Conservation (phyloP, 1,284 basidiomycete genomes). For the Fomitopsis palustris region DNA sequence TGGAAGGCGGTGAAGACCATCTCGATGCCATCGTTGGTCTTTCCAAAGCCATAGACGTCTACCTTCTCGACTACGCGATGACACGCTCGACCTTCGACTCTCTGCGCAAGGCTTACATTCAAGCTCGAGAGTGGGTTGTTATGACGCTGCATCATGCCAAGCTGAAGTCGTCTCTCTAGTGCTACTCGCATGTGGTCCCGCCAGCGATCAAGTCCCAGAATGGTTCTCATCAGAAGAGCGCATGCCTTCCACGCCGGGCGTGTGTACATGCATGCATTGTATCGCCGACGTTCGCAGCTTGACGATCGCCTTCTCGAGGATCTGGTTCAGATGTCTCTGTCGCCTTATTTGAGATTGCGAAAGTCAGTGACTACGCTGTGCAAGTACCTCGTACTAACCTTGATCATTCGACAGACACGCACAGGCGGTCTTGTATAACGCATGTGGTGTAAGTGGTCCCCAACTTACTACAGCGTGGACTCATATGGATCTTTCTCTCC, state of each 20-base stretch:
- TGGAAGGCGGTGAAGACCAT: constrained; percentile 77
- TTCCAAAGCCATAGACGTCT: constrained; percentile 70
- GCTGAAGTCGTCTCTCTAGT: constrained; percentile 31
- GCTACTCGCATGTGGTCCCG: constrained; percentile 65
- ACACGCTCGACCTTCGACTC: constrained; percentile 54
- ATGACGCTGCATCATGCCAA: background rate
- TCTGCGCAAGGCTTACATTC: constrained; percentile 65
- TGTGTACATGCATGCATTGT: constrained; percentile 76
- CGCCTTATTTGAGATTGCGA: constrained; percentile 79
- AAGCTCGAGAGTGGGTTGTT: constrained; percentile 61
- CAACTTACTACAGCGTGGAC: background rate
- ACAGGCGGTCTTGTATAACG: constrained; percentile 67
- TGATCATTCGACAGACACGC: constrained; percentile 54
- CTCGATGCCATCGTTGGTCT: constrained; percentile 84
- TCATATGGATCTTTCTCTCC: background rate
- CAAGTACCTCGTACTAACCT: background rate
- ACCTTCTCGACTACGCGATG: constrained; percentile 72
- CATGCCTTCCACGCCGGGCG: constrained; percentile 73
- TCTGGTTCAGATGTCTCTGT: constrained; percentile 82
- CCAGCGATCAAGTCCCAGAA: constrained; percentile 73
- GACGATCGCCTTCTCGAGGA: constrained; percentile 81
- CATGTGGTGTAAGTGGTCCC: constrained; percentile 51
- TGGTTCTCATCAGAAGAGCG: constrained; percentile 79
- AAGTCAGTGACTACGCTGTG: constrained; percentile 39
- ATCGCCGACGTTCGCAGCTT: constrained; percentile 75